Conservation (phyloP, 192 early-diverging fungal genomes). For the Backusella liffmaniae region DNA sequence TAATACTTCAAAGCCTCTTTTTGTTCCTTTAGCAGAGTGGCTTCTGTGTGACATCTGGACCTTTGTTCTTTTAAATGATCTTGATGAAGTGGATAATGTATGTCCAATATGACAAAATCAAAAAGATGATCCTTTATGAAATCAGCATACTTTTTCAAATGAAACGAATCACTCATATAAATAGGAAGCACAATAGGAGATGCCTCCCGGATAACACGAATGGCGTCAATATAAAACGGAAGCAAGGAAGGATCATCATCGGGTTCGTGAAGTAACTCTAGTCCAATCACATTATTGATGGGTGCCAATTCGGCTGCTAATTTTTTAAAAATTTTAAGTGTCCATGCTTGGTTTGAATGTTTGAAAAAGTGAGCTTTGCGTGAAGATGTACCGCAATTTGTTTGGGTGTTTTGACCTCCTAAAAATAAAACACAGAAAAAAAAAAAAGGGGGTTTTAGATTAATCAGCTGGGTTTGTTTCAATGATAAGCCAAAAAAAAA, state of each 20-base stretch:
- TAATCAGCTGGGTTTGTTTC: background rate
- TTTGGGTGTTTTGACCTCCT: slow-evolving; percentile 28
- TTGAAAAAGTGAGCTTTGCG: slow-evolving; percentile 12
- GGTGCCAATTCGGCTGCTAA: slow-evolving; percentile 2
- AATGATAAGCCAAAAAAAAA: background rate
- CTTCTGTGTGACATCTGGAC: slow-evolving; percentile 17
- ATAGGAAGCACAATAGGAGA: slow-evolving; percentile 9
- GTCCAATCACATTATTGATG: slow-evolving; percentile 25
- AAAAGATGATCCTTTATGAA: background rate
- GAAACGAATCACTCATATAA: slow-evolving; percentile 24
- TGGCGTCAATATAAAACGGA: slow-evolving; percentile 12
- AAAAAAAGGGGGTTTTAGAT: background rate
- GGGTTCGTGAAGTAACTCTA: slow-evolving; percentile 23
- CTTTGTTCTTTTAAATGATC: background rate
- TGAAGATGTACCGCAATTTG: slow-evolving; percentile 16
- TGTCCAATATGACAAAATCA: background rate
- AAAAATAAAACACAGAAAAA: background rate
- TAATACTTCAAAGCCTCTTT: background rate
- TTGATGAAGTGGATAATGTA: background rate
- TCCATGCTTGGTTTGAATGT: background rate
- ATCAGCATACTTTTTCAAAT: slow-evolving; percentile 10
- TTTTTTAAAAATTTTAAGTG: background rate
- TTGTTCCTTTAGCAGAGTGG: background rate
- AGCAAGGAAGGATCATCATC: slow-evolving; percentile 10
- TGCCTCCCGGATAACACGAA: background rate